Evolutionary conservation across 768 basidiomycete species (phyloP).

Genomic region (Daedaleopsis sinensis): DNA sequence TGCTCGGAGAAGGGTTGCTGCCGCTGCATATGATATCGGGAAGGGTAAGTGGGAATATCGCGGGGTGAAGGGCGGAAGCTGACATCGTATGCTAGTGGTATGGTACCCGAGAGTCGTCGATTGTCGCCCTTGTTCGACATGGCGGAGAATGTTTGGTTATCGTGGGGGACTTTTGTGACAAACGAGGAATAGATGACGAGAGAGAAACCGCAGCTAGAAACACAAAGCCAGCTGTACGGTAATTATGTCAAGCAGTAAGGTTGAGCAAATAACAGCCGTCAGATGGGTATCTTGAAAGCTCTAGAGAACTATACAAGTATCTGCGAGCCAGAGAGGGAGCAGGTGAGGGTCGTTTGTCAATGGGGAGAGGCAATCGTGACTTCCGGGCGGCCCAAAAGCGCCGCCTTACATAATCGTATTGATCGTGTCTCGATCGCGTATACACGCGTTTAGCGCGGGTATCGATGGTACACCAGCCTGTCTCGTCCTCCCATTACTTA

Average conservation of each 20-base stretch:
- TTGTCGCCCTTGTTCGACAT: slow-evolving; percentile 17
- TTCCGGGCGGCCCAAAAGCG: no score
- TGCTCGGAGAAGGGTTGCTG: slow-evolving; percentile 21
- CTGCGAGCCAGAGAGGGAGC: slow-evolving; percentile 3
- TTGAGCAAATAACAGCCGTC: slow-evolving; percentile 7
- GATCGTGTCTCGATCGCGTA: no score
- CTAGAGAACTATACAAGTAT: slow-evolving; percentile 17
- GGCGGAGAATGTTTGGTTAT: neutral
- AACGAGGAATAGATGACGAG: slow-evolving; percentile 8
- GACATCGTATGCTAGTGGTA: slow-evolving; percentile 42
- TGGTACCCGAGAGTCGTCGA: slow-evolving; percentile 19
- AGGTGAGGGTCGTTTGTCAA: slow-evolving; percentile 18
- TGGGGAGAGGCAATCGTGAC: no score
- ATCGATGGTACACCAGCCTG: no score
- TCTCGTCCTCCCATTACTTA: no score
- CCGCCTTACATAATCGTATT: no score
- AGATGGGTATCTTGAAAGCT: slow-evolving; percentile 16
- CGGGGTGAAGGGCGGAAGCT: slow-evolving; percentile 23
- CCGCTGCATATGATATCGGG: slow-evolving; percentile 17
- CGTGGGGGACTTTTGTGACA: slow-evolving; percentile 12
- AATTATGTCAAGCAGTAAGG: slow-evolving; percentile 17
- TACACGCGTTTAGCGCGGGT: no score
- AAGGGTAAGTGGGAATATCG: slow-evolving; percentile 14
- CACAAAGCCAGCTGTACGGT: neutral
- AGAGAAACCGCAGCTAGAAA: neutral